These are phyloP conservation scores for Fusarium sp. DNA, from an alignment of 2,329 filamentous ascomycete genomes.

Conservation along the genomic window DNA sequence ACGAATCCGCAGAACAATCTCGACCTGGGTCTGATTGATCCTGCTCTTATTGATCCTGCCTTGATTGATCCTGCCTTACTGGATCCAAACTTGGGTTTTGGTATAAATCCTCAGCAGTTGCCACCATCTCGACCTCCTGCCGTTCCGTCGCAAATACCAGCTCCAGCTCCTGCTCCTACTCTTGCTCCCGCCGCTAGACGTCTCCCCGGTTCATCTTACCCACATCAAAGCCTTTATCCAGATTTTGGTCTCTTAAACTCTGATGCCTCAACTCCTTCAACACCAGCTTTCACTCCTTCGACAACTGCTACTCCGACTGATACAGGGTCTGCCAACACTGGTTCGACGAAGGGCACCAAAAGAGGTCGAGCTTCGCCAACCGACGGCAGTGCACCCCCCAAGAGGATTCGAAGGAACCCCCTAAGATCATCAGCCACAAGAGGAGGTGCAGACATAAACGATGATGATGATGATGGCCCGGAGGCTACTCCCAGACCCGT, in stretches of 20 bases:
- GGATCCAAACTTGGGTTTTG: not conserved
- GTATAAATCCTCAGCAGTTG: not conserved
- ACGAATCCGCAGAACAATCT: not conserved
- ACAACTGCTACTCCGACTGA: not conserved
- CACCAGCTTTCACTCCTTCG: not conserved
- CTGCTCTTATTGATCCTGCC: too few relatives aligned
- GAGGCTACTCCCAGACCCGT: not conserved
- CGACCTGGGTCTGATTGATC: not conserved
- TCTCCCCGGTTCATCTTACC: not conserved
- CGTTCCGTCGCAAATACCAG: not conserved
- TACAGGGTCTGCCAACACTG: not conserved
- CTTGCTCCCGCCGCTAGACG: not conserved
- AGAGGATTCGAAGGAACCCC: slow-evolving; percentile 4
- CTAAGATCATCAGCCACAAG: not conserved
- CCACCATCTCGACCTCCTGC: not conserved
- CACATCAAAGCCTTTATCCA: not conserved
- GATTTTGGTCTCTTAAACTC: not conserved
- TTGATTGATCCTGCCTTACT: not conserved
- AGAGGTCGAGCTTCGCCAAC: slow-evolving; percentile 4
- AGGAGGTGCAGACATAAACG: not conserved
- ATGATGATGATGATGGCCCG: not conserved
- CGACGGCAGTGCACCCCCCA: not conserved
- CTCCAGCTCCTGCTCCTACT: not conserved
- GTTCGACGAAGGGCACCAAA: not conserved
- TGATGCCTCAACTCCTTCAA: not conserved